Evolutionary conservation across 768 basidiomycete species (phyloP).

Genomic region (Hygrocybe coccinea): DNA sequence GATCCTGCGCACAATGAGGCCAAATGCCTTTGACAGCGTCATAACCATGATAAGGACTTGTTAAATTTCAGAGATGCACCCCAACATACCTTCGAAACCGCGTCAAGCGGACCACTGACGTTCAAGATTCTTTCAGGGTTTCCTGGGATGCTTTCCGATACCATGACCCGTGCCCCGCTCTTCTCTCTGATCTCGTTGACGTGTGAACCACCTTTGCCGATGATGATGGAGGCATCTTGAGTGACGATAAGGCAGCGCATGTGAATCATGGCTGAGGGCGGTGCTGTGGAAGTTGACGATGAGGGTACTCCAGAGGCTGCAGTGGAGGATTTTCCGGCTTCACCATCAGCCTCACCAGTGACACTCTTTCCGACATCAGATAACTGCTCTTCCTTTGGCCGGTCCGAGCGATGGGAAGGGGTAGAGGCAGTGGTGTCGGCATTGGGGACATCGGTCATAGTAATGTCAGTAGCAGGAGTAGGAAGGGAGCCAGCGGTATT

Average conservation of each 20-base stretch:
- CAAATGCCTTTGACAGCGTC: constrained; percentile 72
- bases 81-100: constrained; percentile 86
- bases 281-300: constrained; percentile 42
- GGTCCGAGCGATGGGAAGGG: constrained; percentile 41
- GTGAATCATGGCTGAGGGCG: constrained; percentile 82
- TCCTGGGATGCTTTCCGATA: constrained; percentile 97
- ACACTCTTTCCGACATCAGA: constrained; percentile 38
- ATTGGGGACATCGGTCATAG: constrained; percentile 54
- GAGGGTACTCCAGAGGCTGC: constrained; percentile 50
- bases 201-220: constrained; percentile 91
- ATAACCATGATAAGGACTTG: background rate
- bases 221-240: constrained; percentile 98
- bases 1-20: constrained; percentile 95
- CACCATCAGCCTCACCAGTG: constrained; percentile 40
- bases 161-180: constrained; percentile 92
- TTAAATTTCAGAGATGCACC: background rate
- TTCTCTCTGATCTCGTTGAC: constrained; percentile 99
- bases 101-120: constrained; percentile 93
- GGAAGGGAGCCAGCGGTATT: constrained; percentile 42
- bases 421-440: constrained; percentile 62
- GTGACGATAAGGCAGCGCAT: constrained; percentile 99
- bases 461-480: constrained; percentile 46
- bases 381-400: constrained; percentile 39
- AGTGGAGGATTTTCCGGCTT: constrained; percentile 30
- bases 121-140: constrained; percentile 99